Conservation (phyloP, 108 stramenopile species). For the Seminavis robusta region DNA sequence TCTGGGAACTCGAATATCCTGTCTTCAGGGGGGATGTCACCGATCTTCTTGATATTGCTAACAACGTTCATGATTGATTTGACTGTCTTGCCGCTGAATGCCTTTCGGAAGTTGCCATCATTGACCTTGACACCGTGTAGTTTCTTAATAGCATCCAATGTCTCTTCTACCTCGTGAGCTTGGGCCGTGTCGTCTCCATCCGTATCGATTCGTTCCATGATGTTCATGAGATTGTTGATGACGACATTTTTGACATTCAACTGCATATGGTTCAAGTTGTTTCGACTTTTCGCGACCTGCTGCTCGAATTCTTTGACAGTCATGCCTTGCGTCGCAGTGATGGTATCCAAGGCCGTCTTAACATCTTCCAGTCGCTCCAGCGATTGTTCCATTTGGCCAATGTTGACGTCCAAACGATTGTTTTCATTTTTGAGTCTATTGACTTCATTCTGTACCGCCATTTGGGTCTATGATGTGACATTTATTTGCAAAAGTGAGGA, state of each 20-base stretch:
- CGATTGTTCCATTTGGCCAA: constrained; percentile 53
- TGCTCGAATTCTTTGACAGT: constrained; percentile 52
- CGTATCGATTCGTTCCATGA: constrained; percentile 47
- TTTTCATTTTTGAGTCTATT: constrained; percentile 54
- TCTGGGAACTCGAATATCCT: too few relatives aligned
- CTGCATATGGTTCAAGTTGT: constrained; percentile 55
- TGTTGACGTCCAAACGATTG: constrained; percentile 36
- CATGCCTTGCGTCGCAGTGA: constrained; percentile 62
- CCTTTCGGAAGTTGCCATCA: constrained; percentile 49
- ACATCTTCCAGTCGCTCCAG: constrained; percentile 63
- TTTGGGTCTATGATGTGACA: too few relatives aligned
- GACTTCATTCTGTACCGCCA: constrained; percentile 49
- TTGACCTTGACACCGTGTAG: constrained; percentile 55
- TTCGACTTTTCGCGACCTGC: constrained; percentile 61
- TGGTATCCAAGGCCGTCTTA: constrained; percentile 59
- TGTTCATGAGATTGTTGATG: constrained; percentile 66
- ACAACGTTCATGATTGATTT: constrained; percentile 65
- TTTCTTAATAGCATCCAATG: constrained; percentile 42
- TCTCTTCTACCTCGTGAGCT: constrained; percentile 51
- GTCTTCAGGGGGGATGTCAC: too few relatives aligned
- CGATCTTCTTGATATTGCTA: too few relatives aligned
- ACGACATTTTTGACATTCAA: constrained; percentile 53
- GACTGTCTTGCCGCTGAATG: constrained; percentile 42
- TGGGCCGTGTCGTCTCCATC: constrained; percentile 52
- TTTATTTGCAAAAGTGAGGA: too few relatives aligned